Conservation (phyloP, 495 filamentous ascomycete genomes). For the Xylaria scruposa region DNA sequence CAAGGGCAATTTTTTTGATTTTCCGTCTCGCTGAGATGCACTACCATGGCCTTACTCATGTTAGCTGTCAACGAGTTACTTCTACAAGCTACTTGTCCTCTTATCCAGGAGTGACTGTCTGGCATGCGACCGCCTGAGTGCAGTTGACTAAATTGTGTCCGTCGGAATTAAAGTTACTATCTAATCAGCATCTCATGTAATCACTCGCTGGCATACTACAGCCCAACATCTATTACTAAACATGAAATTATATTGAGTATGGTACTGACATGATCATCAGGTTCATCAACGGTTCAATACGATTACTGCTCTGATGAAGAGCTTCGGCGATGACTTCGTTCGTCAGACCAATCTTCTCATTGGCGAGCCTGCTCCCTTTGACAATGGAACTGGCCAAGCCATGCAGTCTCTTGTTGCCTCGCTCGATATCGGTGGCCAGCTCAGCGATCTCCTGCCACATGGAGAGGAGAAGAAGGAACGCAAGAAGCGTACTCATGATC, state of each 20-base stretch:
- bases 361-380: slow-evolving; percentile 60
- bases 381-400: slow-evolving; percentile 50
- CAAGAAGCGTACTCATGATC: slow-evolving; percentile 87
- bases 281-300: slow-evolving; percentile 75
- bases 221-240: neutral
- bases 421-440: slow-evolving; percentile 44
- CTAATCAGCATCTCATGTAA: neutral
- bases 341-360: slow-evolving; percentile 82
- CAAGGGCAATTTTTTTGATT: neutral
- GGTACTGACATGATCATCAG: slow-evolving; percentile 53
- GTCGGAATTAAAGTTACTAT: neutral
- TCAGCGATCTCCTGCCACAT: slow-evolving; percentile 44
- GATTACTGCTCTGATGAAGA: slow-evolving; percentile 74
- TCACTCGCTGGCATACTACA: neutral
- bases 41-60: neutral
- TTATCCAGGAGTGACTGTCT: neutral
- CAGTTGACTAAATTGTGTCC: neutral
- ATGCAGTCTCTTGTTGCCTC: slow-evolving; percentile 61
- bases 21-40: neutral
- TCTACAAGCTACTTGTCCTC: neutral
- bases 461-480: slow-evolving; percentile 78
- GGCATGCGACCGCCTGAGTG: neutral
- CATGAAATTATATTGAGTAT: too few relatives aligned
- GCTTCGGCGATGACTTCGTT: slow-evolving; percentile 78
- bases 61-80: neutral